Evolutionary conservation across 208 protist species (phyloP), one percentile per base, ranked within the genome.

Genomic region (Histomonas meleagridis): DNA sequence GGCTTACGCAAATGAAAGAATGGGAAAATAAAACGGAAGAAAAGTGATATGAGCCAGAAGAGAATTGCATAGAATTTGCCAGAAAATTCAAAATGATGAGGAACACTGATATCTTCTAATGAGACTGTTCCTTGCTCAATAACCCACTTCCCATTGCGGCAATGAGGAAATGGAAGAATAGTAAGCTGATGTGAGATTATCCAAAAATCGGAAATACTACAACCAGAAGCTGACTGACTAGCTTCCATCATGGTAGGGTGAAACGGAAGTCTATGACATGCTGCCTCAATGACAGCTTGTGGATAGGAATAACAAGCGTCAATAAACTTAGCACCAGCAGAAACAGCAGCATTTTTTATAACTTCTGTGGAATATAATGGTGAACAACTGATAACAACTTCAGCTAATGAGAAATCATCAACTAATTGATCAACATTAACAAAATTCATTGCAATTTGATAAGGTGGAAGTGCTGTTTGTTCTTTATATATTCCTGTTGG

Each of bases 231-330:
- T 1, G 76, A 51, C 38, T 86, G 76, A 38, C 26, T 86, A 38
- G 76, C 76, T 55, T 86, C 76, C 76, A 86, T 86, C 55, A 23
- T 86, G 23, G 46, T 86, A 18, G 76, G 21, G 14, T 32, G 18
- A 55, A 86, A 86, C 18, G 76, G 76, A 51, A 86, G 43, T 1
- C 43, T 40, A 4, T 86, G 43, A 49, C 43, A 86, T 35, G 76
- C 76, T 32, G 76, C 76, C 55, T 86, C 76, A 5, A 86, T 86
- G 3, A 86, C 76, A 51, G 76, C 35, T 26, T 86, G 76, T 38
- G 76, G 76, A 86, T 86, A 86, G n/a, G 76, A 86, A 86, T 57
- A 86, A 26, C 76, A 86, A 86, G 40, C 76, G 26, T 86, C 76
- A 86, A 86, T 48, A 86, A 86, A 86, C 38, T 86, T 86, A 0